Percentiles rank a stretch among this genome's conserved stretches.
phyloP scores from a whole-genome alignment of 108 stramenopile genomes.

The Cyclostephanos tholiformis region DNA sequence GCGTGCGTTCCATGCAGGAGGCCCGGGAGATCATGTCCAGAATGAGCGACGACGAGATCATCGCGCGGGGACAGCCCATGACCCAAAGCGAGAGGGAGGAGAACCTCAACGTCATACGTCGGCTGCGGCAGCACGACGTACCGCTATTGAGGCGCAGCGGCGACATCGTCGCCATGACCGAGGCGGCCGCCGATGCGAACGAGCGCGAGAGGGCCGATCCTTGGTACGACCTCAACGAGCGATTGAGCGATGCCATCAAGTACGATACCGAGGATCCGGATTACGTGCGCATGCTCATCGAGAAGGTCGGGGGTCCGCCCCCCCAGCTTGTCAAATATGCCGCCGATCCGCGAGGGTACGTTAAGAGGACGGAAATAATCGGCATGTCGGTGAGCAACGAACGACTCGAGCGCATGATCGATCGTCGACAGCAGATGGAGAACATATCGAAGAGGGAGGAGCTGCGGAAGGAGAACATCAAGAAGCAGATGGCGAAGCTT shows the following conservation, averaged over 20 bases:
- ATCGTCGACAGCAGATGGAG: slow-evolving; percentile 12
- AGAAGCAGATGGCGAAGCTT: slow-evolving; percentile 65
- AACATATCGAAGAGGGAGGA: slow-evolving; percentile 57
- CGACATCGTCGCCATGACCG: slow-evolving; percentile 52
- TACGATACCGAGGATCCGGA: slow-evolving; percentile 62
- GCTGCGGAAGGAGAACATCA: slow-evolving; percentile 60
- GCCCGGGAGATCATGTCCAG: not conserved
- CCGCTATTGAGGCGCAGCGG: slow-evolving; percentile 54
- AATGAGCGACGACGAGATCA: slow-evolving; percentile 21
- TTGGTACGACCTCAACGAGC: slow-evolving; percentile 85
- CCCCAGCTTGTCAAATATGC: slow-evolving; percentile 54
- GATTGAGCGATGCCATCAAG: slow-evolving; percentile 75
- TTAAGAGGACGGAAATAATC: slow-evolving; percentile 68
- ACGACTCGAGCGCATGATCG: slow-evolving; percentile 32
- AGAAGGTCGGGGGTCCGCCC: slow-evolving; percentile 76
- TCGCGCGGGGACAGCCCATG: slow-evolving; percentile 57
- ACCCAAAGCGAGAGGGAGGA: slow-evolving; percentile 68
- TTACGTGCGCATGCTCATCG: slow-evolving; percentile 52
- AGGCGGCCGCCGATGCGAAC: slow-evolving; percentile 71
- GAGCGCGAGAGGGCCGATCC: slow-evolving; percentile 61
- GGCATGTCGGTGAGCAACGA: slow-evolving; percentile 60
- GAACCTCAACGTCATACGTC: slow-evolving; percentile 72
- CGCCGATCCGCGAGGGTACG: slow-evolving; percentile 52
- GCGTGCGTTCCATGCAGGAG: not conserved
- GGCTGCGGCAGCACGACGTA: slow-evolving; percentile 63